Base-by-base conservation (phyloP, 306 rosid genomes). In the Boehmeria nivea region DNA sequence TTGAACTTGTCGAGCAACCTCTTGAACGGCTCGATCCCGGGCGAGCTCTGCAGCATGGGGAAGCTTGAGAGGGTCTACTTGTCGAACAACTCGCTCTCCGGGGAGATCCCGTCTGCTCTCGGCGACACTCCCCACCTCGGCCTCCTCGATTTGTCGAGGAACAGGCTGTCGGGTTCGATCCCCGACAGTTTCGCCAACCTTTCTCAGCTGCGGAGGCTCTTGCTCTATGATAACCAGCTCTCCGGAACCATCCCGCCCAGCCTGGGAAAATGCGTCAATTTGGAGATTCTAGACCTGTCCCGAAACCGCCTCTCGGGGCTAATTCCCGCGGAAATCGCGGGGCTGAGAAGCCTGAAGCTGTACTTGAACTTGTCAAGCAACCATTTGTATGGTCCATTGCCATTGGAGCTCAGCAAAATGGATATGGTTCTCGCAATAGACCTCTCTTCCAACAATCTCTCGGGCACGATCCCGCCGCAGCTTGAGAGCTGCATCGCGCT, bases 381-480 rank as follows among this genome's bases (percentile, higher is more conserved):
- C 55, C 51, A 67, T 73, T 70, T 91, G 39, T 44, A 69, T 22
- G 96, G 99, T 4, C 52, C 71, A 25, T 33, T 91, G 9, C 95
- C 96, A 57, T 72, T 87, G 46, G 95, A 91, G 71, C 74, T 91
- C 20, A 82, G 89, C 61, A 91, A 91, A 82, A 91, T 91, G 99
- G 89, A 87, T 39, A 87, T 91, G 99, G 85, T 91, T 26, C 79
- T 91, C 16, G 83, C 87, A 16, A 75, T 91, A 54, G 99, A 91
- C 46, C 60, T 91, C 31, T 91, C 99, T 18, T 61, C 70, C 46
- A 91, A 91, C 70, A 80, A 87, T 56, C 77, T 91, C 71, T 76
- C 85, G 2, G 80, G 85, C n/a, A 63, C 70, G 33, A 75, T 91
- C 53, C 93, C 96, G 1, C 76, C 96, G 18, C 96, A 91, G 13